Evolutionary conservation across 2,329 filamentous ascomycete genomes (phyloP), one percentile per base, ranked within the genome.

Genomic region (Colletotrichum godetiae): DNA sequence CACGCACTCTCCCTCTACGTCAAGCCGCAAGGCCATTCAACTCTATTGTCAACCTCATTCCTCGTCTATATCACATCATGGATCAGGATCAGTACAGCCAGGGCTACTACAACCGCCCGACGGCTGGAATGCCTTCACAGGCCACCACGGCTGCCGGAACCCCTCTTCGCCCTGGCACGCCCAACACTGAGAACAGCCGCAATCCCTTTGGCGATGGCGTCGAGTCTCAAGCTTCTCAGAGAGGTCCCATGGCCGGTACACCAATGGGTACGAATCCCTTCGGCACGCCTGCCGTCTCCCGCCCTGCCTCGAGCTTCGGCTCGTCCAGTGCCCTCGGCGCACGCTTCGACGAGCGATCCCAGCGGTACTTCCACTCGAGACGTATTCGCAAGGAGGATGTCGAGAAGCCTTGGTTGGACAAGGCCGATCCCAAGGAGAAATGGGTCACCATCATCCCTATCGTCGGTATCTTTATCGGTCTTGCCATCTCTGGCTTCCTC

Each of bases 371-470:
- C 80, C 92, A 92, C 81, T 95, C 93, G 22, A 87, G 93, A 72
- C 86, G 93, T 74, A 89, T 96, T 42, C 89, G 88, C 80, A 94
- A 94, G 80, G 93, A 90, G 55, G 90, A 94, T 61, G 82, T 94
- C 3, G 92, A 95, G 80, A 92, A 94, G 83, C 93, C 94, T 13
- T 97, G 94, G 94, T 83, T 93, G 52, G 83, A 89, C n/a, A 92
- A 91, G 79, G 91, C 86, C 70, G 92, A 95, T 76, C 92, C 92
- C 13, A 93, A 91, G 81, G 93, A 96, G 86, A 97, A 95, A 85
- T 97, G 94, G 94, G 91, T 94, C 10, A 95, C 92, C 2, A 95
- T 96, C 75, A 88, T 97, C 70, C 94, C 94, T 2, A 79, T 95
- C 55, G 80, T 94, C 29, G 94, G 94, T 59, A 89, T 97, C 62